These are phyloP conservation scores for Amesomyces nigricolor DNA, from an alignment of 2,329 filamentous ascomycete genomes.

Conservation along the genomic window DNA sequence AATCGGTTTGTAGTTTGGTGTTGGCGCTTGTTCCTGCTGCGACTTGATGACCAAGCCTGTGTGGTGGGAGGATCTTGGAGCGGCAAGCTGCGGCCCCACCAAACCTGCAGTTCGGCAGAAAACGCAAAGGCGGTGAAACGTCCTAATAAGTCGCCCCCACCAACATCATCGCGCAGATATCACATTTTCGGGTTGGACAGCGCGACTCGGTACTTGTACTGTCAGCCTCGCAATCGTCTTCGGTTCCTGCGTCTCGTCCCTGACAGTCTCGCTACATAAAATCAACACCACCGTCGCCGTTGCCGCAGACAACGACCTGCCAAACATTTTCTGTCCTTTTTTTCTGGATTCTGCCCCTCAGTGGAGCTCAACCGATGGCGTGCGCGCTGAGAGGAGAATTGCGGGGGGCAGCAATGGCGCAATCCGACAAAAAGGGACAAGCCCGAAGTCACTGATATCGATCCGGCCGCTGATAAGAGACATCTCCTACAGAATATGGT, in stretches of 20 bases:
- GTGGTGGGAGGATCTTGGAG: no score
- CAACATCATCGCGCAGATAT: no score
- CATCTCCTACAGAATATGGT: constrained; percentile 20
- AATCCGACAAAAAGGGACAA: constrained; percentile 22
- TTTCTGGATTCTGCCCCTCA: constrained; percentile 18
- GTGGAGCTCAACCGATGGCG: constrained; percentile 16
- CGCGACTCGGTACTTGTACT: no score
- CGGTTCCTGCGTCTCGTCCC: no score
- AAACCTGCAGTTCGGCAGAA: neutral
- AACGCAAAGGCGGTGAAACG: constrained; percentile 1
- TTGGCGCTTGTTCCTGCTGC: neutral
- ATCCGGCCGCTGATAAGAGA: constrained; percentile 3
- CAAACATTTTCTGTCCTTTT: constrained; percentile 6
- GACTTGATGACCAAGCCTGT: neutral
- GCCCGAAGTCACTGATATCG: constrained; percentile 21
- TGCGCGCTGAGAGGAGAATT: constrained; percentile 12
- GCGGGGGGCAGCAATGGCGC: constrained; percentile 25
- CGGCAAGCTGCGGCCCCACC: no score
- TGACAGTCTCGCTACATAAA: no score
- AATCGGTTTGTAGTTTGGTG: neutral
- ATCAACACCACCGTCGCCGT: neutral
- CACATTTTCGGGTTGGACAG: no score
- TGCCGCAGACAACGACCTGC: neutral
- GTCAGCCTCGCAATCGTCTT: no score
- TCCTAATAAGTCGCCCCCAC: no score